phyloP scores from a whole-genome alignment of 148 eudicot species.

The Cornus suecica region DNA sequence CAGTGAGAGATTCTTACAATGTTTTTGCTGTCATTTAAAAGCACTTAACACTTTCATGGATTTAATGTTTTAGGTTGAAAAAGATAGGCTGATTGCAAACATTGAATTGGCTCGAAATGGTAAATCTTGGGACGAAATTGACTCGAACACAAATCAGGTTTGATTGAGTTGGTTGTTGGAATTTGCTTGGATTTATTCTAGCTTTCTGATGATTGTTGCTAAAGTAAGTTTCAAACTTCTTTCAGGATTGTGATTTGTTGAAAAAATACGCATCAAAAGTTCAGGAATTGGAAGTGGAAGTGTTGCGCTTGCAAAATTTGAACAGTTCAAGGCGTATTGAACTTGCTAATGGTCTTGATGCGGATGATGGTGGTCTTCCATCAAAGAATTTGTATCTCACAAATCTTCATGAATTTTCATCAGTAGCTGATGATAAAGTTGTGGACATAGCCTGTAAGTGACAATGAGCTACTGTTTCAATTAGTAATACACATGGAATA shows the following conservation, averaged over 20 bases:
- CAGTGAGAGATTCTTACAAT: neutral
- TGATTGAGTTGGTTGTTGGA: constrained; percentile 1
- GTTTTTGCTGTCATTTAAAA: neutral
- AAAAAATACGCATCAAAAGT: constrained; percentile 64
- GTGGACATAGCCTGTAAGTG: constrained; percentile 40
- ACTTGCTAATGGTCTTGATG: constrained; percentile 40
- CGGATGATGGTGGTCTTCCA: constrained; percentile 56
- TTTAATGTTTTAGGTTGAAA: constrained; percentile 57
- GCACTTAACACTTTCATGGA: neutral
- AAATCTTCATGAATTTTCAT: constrained; percentile 35
- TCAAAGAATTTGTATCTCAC: constrained; percentile 33
- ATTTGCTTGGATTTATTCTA: neutral
- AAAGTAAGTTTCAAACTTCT: constrained; percentile 1
- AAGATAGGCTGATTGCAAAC: constrained; percentile 64
- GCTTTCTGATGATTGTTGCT: neutral
- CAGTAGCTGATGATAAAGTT: constrained; percentile 33
- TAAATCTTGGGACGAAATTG: constrained; percentile 82
- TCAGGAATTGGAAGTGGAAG: constrained; percentile 76
- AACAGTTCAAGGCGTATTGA: constrained; percentile 36
- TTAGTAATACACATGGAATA: neutral
- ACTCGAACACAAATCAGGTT: constrained; percentile 53
- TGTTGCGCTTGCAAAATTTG: constrained; percentile 46
- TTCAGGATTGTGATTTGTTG: constrained; percentile 66
- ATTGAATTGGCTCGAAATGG: constrained; percentile 77
- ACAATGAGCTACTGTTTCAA: neutral